Percentiles rank a stretch among this genome's conserved stretches.
phyloP scores from a whole-genome alignment of 2,329 filamentous ascomycete genomes.

The Teratosphaeria pseudoeucalypti region DNA sequence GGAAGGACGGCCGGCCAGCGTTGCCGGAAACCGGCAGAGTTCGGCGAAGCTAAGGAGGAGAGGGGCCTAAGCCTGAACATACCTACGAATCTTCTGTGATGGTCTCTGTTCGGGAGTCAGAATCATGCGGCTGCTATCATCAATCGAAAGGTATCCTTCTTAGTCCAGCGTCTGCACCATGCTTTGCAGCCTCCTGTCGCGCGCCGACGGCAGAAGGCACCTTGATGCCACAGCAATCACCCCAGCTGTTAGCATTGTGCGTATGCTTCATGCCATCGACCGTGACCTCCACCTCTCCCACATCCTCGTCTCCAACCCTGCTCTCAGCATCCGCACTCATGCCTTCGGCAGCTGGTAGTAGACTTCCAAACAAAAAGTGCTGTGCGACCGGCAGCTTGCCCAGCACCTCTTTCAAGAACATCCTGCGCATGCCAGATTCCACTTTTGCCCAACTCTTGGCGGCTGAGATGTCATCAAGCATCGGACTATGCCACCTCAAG shows the following conservation, averaged over 20 bases:
- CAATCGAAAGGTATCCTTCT: slow-evolving; percentile 76
- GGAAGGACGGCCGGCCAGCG: neutral
- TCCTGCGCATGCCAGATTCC: slow-evolving; percentile 87
- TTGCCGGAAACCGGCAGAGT: neutral
- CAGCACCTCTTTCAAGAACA: slow-evolving; percentile 90
- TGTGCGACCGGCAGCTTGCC: slow-evolving; percentile 96
- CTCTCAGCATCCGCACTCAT: slow-evolving; percentile 61
- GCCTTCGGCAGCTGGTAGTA: slow-evolving; percentile 67
- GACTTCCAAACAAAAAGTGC: slow-evolving; percentile 85
- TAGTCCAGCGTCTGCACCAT: slow-evolving; percentile 49
- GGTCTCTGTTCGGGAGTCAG: neutral
- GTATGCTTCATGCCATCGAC: slow-evolving; percentile 51
- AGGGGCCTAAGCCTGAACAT: neutral
- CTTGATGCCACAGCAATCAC: slow-evolving; percentile 95
- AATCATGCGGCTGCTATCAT: neutral
- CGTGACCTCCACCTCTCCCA: slow-evolving; percentile 52
- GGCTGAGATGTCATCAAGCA: slow-evolving; percentile 94
- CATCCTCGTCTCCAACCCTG: slow-evolving; percentile 38
- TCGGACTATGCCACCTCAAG: slow-evolving; percentile 89
- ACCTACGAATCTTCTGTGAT: neutral
- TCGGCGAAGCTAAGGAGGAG: neutral
- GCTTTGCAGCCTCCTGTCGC: slow-evolving; percentile 77
- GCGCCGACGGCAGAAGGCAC: slow-evolving; percentile 91
- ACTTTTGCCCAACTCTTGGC: slow-evolving; percentile 87
- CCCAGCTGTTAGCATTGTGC: slow-evolving; percentile 61